Percentiles rank a stretch among this genome's conserved stretches.
phyloP scores from a whole-genome alignment of 371 early-diverging fungal species.

The Fennellomyces sp. region DNA sequence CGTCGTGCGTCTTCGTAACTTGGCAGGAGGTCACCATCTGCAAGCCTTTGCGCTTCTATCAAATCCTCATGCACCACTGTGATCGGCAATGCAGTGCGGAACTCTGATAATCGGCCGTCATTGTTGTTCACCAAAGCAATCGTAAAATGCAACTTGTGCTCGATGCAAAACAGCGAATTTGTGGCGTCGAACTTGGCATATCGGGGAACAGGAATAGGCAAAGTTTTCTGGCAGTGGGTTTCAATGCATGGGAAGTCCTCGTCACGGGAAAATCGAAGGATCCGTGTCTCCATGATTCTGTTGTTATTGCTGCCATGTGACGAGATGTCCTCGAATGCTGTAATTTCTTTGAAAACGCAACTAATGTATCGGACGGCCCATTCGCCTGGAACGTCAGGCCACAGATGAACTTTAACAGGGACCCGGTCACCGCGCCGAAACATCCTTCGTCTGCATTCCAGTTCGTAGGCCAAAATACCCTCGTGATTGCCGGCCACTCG shows the following conservation, averaged over 20 bases:
- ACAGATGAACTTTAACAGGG: conserved; percentile 26
- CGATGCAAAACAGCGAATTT: conserved; percentile 28
- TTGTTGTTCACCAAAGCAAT: conserved; percentile 19
- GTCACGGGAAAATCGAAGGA: conserved; percentile 37
- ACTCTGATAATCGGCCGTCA: conserved; percentile 20
- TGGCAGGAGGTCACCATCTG: conserved; percentile 1
- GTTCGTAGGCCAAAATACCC: conserved; percentile 17
- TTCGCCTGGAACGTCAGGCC: conserved; percentile 18
- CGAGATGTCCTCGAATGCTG: conserved; percentile 15
- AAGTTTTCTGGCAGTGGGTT: conserved; percentile 12
- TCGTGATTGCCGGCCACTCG: conserved; percentile 2
- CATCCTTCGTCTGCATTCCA: conserved; percentile 21
- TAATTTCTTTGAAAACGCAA: conserved; percentile 45
- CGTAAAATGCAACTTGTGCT: conserved; percentile 40
- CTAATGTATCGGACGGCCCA: conserved; percentile 32
- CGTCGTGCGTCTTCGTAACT: conserved; percentile 16
- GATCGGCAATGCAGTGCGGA: conserved; percentile 38
- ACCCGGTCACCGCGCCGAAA: conserved; percentile 37
- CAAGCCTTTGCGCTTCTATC: neutral
- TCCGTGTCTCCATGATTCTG: conserved; percentile 23
- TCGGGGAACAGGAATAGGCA: conserved; percentile 8
- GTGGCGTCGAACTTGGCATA: conserved; percentile 30
- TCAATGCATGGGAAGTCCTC: conserved; percentile 19
- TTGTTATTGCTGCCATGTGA: conserved; percentile 1
- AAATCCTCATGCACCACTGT: conserved; percentile 16